Evolutionary conservation across 2,329 filamentous ascomycete genomes (phyloP).

Genomic region (Cytospora leucostoma): DNA sequence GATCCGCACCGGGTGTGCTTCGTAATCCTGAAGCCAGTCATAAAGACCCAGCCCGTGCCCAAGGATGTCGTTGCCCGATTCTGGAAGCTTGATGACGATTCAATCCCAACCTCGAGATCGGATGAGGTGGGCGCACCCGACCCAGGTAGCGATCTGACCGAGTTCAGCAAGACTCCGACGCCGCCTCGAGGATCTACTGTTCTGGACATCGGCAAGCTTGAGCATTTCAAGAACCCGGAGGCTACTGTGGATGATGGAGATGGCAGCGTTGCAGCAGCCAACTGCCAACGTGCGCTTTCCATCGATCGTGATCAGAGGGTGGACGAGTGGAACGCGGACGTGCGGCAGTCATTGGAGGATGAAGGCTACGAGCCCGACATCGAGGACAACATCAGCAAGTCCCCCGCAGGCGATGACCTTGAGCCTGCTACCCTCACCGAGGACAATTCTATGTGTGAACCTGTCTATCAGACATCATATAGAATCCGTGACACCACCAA

Average conservation of each 20-base stretch:
- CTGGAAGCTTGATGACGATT: slow-evolving; percentile 11
- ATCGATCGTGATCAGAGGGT: slow-evolving; percentile 5
- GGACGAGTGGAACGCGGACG: neutral
- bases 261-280: neutral
- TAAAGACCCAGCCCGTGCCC: slow-evolving; percentile 2
- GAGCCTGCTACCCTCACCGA: neutral
- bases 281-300: neutral
- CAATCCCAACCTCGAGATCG: neutral
- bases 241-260: neutral
- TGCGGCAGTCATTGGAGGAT: neutral
- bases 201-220: neutral
- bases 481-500: neutral
- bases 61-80: slow-evolving; percentile 10
- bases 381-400: neutral
- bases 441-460: slow-evolving; percentile 1
- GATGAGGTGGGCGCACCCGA: slow-evolving; percentile 7
- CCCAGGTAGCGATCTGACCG: slow-evolving; percentile 8
- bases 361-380: neutral
- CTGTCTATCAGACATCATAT: neutral
- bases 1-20: slow-evolving; percentile 16
- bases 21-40: slow-evolving; percentile 4
- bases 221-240: neutral
- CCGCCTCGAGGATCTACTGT: neutral
- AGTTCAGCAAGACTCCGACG: slow-evolving; percentile 13
- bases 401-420: neutral